Evolutionary conservation across 2,329 filamentous ascomycete species (phyloP).

Genomic region (Cladosporium austrohemisphaericum): DNA sequence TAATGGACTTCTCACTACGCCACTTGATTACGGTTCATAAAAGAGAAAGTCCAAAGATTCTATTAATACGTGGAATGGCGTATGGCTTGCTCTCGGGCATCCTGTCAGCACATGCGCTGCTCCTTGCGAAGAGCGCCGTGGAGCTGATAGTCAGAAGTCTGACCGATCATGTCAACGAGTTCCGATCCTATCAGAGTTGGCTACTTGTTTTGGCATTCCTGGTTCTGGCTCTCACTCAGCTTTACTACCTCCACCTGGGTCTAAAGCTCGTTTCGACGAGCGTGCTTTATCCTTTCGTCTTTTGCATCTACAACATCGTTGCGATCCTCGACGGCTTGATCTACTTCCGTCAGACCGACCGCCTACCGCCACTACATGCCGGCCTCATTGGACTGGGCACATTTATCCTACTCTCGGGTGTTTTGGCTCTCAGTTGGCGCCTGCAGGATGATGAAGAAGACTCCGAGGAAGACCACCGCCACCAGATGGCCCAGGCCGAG

Average conservation of each 20-base stretch:
- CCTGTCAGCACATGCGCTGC: conserved; percentile 84
- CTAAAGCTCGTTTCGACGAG: conserved; percentile 94
- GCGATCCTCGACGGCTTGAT: conserved; percentile 96
- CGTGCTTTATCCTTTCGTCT: conserved; percentile 92
- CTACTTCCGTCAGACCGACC: conserved; percentile 86
- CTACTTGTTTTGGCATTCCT: conserved; percentile 79
- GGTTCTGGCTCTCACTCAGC: conserved; percentile 76
- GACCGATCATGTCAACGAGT: conserved; percentile 83
- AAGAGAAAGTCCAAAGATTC: conserved; percentile 38
- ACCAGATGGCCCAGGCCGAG: conserved; percentile 30
- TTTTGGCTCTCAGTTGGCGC: conserved; percentile 89
- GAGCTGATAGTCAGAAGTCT: conserved; percentile 87
- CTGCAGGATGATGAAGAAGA: conserved; percentile 66
- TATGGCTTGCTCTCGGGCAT: conserved; percentile 89
- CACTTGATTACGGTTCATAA: conserved; percentile 28
- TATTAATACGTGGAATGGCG: conserved; percentile 73
- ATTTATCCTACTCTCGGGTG: conserved; percentile 76
- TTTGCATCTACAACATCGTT: conserved; percentile 99
- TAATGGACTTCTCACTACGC: conserved; percentile 52
- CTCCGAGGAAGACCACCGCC: conserved; percentile 50
- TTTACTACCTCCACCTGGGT: conserved; percentile 92
- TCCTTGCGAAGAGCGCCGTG: conserved; percentile 94
- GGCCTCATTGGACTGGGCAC: conserved; percentile 83
- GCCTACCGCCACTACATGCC: conserved; percentile 71
- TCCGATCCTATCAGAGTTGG: conserved; percentile 94